Evolutionary conservation across 2,329 filamentous ascomycete species (phyloP).

Genomic region (Colletotrichum kahawae): DNA sequence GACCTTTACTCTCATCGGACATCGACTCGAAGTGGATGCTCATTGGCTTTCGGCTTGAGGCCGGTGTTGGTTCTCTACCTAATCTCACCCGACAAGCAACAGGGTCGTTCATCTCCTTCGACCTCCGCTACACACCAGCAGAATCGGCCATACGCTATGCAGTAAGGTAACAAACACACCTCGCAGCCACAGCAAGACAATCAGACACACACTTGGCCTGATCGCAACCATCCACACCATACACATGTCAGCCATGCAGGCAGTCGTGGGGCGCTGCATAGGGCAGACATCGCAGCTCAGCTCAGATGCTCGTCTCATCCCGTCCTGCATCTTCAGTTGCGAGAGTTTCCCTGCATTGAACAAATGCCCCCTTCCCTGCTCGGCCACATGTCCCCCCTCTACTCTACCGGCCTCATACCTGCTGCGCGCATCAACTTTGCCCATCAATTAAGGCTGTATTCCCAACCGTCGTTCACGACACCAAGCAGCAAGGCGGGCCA

Average conservation of each 20-base stretch:
- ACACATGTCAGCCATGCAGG: constrained; percentile 7
- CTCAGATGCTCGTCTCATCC: constrained; percentile 11
- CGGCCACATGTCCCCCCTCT: constrained; percentile 8
- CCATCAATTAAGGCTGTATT: constrained; percentile 2
- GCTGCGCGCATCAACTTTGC: constrained; percentile 12
- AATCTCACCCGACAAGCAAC: neutral
- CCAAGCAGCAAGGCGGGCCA: neutral
- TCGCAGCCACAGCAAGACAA: neutral
- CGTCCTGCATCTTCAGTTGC: neutral
- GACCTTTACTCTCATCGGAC: neutral
- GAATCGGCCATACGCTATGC: neutral
- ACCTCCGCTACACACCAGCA: neutral
- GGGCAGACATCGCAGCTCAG: neutral
- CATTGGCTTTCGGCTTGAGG: neutral
- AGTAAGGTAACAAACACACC: neutral
- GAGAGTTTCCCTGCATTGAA: neutral
- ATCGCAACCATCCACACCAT: neutral
- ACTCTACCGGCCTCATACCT: neutral
- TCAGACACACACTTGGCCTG: neutral
- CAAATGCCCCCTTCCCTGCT: neutral
- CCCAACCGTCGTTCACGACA: constrained; percentile 14
- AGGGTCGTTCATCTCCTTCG: neutral
- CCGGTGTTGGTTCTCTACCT: neutral
- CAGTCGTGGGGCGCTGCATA: neutral
- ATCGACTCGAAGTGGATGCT: neutral